These are phyloP conservation scores for Inga oerstediana DNA, from an alignment of 306 rosid species.

Conservation along the genomic window DNA sequence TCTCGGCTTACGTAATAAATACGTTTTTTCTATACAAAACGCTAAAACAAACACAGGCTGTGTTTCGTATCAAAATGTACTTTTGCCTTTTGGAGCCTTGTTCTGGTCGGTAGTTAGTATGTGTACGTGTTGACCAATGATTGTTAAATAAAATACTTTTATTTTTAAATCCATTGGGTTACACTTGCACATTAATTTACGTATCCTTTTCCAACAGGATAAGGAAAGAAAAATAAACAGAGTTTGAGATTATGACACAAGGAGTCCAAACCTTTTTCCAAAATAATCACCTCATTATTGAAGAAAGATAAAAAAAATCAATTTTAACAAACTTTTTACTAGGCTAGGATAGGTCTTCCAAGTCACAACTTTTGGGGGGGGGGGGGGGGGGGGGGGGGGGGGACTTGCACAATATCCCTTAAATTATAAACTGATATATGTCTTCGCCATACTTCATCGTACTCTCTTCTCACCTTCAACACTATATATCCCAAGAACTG, in stretches of 20 bases:
- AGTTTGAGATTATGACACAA: background rate
- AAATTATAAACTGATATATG: background rate
- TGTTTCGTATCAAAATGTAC: no score
- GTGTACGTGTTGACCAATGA: background rate
- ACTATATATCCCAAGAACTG: no score
- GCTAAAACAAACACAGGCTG: no score
- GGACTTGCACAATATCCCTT: background rate
- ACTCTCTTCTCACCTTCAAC: no score
- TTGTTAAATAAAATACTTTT: background rate
- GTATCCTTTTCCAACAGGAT: background rate
- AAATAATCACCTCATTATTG: background rate
- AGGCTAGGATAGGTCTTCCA: no score
- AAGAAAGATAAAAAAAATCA: background rate
- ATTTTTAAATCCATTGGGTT: background rate
- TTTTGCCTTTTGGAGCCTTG: background rate
- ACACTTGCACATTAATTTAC: background rate
- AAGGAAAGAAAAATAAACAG: background rate
- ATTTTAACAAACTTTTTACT: background rate
- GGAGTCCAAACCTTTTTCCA: background rate
- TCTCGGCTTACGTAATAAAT: no score
- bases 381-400: no score
- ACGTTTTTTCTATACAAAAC: no score
- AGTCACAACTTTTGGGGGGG: no score
- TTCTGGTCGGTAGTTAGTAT: background rate
- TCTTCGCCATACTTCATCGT: no score